Base-by-base conservation (phyloP, 2,329 filamentous ascomycete genomes). In the Laburnicola sp. region DNA sequence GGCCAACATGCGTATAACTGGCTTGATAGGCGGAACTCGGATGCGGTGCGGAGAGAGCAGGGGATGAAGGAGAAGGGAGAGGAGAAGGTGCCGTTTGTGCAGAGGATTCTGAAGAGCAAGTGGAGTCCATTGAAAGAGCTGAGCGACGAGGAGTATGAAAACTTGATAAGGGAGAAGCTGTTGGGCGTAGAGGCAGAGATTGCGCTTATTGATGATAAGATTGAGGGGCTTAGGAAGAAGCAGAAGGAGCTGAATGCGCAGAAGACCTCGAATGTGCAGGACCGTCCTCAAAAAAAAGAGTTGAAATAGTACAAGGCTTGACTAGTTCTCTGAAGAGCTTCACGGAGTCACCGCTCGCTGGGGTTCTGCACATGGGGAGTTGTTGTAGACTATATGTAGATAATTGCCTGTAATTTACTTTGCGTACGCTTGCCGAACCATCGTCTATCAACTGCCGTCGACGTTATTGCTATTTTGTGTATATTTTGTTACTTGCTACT, bases 171-270 rank as follows among this genome's bases (percentile, higher is more conserved):
- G 27, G 87, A 92, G 68, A 90, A 86, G 72, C 74, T 91, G 35
- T 69, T 93, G 25, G 80, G 78, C 55, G 75, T 93, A 2, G 86
- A 94, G 58, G 87, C 83, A 1, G 87, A 93, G 54, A 91, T 94
- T 70, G 85, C 88, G 0, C 71, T 94, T 4, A 78, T 93, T 31
- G 88, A 94, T 63, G 89, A 93, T 47, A 85, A 84, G 64, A 89
- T 94, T 59, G 80, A 78, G 41, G 77, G 74, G 34, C 65, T 86
- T 23, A 66, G 57, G 44, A 64, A 62, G 42, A 48, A 64, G 49
- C 63, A 65, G 26, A 56, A 44, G 6, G 63, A 65, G 38, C 31
- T 49, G 34, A 58, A 68, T 9, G 41, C 48, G 27, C 50, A 62
- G 44, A 43, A 50, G 36, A 48, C 51, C 27, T 43, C 51, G 16